Evolutionary conservation across 805 yeast genomes (phyloP), one percentile per base, ranked within the genome.

Genomic region (Candida boleticola): DNA sequence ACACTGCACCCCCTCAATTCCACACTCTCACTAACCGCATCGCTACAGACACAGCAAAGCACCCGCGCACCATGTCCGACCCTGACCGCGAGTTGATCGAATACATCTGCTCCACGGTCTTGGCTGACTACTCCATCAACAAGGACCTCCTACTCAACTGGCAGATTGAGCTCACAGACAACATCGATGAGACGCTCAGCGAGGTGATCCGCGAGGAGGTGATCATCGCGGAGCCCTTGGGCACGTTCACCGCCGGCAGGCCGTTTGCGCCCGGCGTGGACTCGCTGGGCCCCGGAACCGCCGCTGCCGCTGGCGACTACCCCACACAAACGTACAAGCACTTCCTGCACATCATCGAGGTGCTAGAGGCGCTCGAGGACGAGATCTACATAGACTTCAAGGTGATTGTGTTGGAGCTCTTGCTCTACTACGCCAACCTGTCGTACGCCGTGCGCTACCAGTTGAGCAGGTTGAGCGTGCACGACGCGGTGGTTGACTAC

Each of bases 151-250:
- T 69, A 6, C 31, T 38, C 30, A 60, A 63, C 43, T 69, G 74
- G 74, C 67, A 65, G 46, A 44, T 61, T 3, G 73, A 68, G 27
- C 47, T 67, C 29, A 37, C 50, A 4, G 69, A 66, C 35, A 43
- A 44, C 19, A 39, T 56, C 42, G 45, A 41, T 2, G 42, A 49
- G 7, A 40, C 43, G 11, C 52, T 67, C 29, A 31, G 48, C 4
- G 47, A 58, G 5, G 48, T 57, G 3, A 45, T 64, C 13, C 58
- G 55, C 17, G 61, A 63, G 16, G 57, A 57, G 22, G 46, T 66
- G 1, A 39, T 55, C 14, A 40, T 52, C 38, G 27, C 27, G 7
- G 27, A 23, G 27, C 27, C 27, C 11, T 23, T 11, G 7, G 7
- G 10, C 11, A 7, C 27, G 7, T 23, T 23, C 27, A n/a, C 21